Evolutionary conservation across 176 grass and related monocot genomes (phyloP).

Genomic region (Rhynchospora breviuscula): DNA sequence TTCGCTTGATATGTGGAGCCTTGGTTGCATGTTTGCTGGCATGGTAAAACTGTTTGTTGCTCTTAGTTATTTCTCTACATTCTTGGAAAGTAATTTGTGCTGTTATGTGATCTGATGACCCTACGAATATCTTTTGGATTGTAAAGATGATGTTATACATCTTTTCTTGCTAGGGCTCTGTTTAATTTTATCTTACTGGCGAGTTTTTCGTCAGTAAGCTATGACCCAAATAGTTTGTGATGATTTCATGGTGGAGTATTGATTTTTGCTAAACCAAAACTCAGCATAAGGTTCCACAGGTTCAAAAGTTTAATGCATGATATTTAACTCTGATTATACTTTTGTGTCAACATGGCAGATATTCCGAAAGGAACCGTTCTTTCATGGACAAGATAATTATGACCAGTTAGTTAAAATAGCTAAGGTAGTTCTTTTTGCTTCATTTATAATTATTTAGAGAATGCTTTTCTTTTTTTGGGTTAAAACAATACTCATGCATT

Average conservation of each 20-base stretch:
- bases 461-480: background rate
- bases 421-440: constrained; percentile 47
- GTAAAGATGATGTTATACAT: background rate
- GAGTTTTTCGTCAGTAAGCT: background rate
- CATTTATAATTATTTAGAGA: background rate
- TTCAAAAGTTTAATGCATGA: background rate
- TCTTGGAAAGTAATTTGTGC: background rate
- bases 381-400: constrained; percentile 88
- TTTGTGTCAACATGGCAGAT: constrained; percentile 40
- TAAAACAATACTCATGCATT: background rate
- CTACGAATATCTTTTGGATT: background rate
- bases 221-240: background rate
- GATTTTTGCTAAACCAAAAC: background rate
- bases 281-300: background rate
- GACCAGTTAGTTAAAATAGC: constrained; percentile 95
- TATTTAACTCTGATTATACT: background rate
- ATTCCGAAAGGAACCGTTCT: constrained; percentile 81
- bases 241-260: background rate
- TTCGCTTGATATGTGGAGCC: constrained; percentile 96
- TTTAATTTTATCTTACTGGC: background rate
- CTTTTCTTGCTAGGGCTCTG: background rate
- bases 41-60: constrained; percentile 52
- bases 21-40: constrained; percentile 93
- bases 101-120: background rate
- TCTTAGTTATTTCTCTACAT: constrained; percentile 4